Percentiles rank a stretch among this genome's conserved stretches.
Conservation (phyloP, 192 early-diverging fungal species). For the Backusella australiensis region DNA sequence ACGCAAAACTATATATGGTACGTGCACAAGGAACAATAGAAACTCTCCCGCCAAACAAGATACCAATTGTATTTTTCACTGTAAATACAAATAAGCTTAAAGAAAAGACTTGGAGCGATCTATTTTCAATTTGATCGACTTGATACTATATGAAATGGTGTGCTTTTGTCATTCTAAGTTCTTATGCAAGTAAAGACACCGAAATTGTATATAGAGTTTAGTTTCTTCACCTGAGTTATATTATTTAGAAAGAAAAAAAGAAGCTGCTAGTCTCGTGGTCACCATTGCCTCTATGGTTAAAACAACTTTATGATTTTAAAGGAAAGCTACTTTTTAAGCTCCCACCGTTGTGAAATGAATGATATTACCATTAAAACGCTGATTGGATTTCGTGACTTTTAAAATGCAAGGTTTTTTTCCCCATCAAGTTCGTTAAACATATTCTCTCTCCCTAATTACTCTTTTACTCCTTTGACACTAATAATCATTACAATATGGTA, state of each 20-base stretch:
- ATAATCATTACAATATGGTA: not conserved
- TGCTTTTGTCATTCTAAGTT: not conserved
- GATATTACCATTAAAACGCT: not conserved
- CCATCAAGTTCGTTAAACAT: not conserved
- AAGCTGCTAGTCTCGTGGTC: not conserved
- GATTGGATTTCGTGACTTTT: conserved; percentile 8
- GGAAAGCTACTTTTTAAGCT: not conserved
- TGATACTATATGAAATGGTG: not conserved
- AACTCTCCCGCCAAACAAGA: not conserved
- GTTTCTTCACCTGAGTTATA: not conserved
- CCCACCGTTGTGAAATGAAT: not conserved
- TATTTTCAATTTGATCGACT: not conserved
- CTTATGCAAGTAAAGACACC: not conserved
- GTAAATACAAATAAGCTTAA: not conserved
- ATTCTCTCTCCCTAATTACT: not conserved
- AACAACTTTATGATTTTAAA: not conserved
- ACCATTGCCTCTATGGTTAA: not conserved
- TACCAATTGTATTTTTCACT: not conserved
- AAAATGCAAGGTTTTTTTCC: conserved; percentile 5
- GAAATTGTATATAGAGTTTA: not conserved
- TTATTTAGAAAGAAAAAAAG: not conserved
- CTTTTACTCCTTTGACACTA: not conserved
- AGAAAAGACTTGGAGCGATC: not conserved
- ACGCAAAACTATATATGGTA: not conserved
- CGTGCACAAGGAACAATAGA: not conserved